phyloP scores from a whole-genome alignment of 306 rosid genomes.

The Luffa aegyptiaca region DNA sequence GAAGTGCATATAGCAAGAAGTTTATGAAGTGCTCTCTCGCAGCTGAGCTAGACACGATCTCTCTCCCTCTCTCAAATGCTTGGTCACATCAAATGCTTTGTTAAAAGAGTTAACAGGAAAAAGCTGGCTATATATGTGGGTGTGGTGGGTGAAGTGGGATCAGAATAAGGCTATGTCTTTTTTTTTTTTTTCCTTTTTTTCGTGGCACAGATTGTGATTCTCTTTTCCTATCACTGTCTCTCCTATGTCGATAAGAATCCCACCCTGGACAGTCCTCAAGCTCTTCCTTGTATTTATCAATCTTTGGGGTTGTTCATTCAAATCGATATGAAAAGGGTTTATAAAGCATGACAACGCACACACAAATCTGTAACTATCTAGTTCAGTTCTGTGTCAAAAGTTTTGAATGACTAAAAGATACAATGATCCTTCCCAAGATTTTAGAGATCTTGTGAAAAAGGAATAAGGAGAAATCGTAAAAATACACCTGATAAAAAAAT shows the following conservation, averaged over 20 bases:
- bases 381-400: background rate
- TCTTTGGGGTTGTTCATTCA: background rate
- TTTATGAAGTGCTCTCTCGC: background rate
- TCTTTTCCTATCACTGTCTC: conserved; percentile 32
- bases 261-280: conserved; percentile 20
- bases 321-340: background rate
- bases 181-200: conserved; percentile 6
- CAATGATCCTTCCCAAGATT: background rate
- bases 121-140: conserved; percentile 13
- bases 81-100: conserved; percentile 46
- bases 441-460: background rate
- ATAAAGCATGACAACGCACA: background rate
- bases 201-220: conserved; percentile 26
- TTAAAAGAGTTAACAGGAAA: conserved; percentile 18
- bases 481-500: background rate
- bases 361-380: background rate
- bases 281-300: conserved; percentile 2
- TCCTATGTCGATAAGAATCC: conserved; percentile 40
- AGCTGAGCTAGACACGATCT: background rate
- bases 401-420: conserved; percentile 11
- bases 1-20: background rate
- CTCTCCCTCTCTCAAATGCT: conserved; percentile 9
- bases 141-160: conserved; percentile 45
- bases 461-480: background rate
- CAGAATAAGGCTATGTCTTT: conserved; percentile 45